phyloP scores from a whole-genome alignment of 2,329 filamentous ascomycete species.

The Aspergillus glaucus region DNA sequence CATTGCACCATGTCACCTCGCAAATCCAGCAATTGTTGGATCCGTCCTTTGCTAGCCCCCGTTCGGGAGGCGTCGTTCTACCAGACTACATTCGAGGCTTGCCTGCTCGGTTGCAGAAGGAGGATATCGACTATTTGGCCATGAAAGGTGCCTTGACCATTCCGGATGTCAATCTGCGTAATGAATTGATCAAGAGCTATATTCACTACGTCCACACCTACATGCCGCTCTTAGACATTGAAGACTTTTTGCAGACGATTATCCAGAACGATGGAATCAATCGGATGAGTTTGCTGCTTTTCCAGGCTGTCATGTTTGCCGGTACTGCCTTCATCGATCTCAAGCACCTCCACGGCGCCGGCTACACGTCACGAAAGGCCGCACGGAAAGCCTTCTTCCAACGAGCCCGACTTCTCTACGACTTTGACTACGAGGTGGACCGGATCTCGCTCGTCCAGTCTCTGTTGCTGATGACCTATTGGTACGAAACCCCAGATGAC shows the following conservation, averaged over 20 bases:
- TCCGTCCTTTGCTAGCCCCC: conserved; percentile 45
- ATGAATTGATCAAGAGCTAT: conserved; percentile 74
- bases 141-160: conserved; percentile 79
- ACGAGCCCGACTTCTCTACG: conserved; percentile 82
- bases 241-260: conserved; percentile 53
- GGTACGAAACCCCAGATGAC: conserved; percentile 95
- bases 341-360: conserved; percentile 66
- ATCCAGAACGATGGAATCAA: conserved; percentile 62
- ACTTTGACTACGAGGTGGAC: conserved; percentile 91
- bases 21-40: conserved; percentile 32
- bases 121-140: conserved; percentile 77
- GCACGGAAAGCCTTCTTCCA: conserved; percentile 86
- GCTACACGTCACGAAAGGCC: conserved; percentile 69
- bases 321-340: conserved; percentile 84
- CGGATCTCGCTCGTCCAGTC: conserved; percentile 83
- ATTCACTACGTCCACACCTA: conserved; percentile 88
- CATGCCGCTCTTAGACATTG: conserved; percentile 75
- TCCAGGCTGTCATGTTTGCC: conserved; percentile 93
- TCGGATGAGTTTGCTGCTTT: conserved; percentile 76
- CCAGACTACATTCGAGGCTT: conserved; percentile 73
- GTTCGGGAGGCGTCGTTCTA: conserved; percentile 43
- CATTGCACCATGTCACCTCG: conserved; percentile 30
- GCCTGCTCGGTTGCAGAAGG: conserved; percentile 66
- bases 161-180: conserved; percentile 63
- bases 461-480: conserved; percentile 88